phyloP scores from a whole-genome alignment of 2,329 filamentous ascomycete genomes.

The Akanthomyces muscarius region DNA sequence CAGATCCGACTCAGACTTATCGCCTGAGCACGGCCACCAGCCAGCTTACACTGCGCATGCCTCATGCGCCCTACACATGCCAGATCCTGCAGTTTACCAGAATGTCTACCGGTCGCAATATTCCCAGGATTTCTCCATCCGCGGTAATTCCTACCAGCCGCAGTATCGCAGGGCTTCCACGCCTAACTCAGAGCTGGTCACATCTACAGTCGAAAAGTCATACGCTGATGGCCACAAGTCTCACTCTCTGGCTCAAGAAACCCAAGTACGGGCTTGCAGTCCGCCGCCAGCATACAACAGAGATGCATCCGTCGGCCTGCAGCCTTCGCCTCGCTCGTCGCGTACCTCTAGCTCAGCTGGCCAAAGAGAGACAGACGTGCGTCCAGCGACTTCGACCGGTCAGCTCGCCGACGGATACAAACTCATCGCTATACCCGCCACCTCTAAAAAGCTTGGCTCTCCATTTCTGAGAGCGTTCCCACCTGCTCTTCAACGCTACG shows the following conservation, averaged over 20 bases:
- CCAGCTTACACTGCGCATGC: neutral
- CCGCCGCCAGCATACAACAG: neutral
- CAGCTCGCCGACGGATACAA: constrained; percentile 8
- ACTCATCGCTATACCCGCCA: constrained; percentile 22
- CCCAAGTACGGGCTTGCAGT: neutral
- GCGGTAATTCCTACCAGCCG: too few relatives aligned
- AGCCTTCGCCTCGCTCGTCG: neutral
- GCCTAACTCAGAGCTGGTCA: neutral
- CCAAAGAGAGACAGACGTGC: neutral
- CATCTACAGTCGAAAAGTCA: neutral
- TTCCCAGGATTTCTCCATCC: neutral
- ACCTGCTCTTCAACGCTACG: constrained; percentile 14
- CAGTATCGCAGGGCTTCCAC: neutral
- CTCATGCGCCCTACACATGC: neutral
- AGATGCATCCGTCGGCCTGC: neutral
- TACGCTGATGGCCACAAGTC: neutral
- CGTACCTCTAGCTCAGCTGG: neutral
- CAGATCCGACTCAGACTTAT: neutral
- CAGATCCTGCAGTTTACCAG: neutral
- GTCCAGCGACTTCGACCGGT: neutral
- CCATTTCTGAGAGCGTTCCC: constrained; percentile 23
- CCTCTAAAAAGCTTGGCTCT: constrained; percentile 19
- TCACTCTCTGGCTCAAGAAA: neutral
- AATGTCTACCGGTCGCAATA: neutral
- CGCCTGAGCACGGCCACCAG: neutral